These are phyloP conservation scores for Colletotrichum sp. DNA, from an alignment of 2,329 filamentous ascomycete genomes.

Conservation along the genomic window DNA sequence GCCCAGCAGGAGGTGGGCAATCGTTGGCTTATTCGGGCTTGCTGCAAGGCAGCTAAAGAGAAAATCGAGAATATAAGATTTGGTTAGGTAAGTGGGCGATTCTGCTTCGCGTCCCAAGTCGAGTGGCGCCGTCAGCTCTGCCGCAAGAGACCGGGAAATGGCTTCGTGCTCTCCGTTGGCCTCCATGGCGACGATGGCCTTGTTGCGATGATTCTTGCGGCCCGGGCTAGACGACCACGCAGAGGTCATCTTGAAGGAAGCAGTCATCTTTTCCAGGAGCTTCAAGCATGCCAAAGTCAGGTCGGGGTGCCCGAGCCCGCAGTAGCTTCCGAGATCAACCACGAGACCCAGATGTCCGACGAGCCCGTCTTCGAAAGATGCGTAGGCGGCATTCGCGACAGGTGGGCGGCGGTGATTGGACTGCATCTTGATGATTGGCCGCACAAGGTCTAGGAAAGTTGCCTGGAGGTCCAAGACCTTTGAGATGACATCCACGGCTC, in stretches of 20 bases:
- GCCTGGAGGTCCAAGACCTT: constrained; percentile 85
- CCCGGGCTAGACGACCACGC: constrained; percentile 54
- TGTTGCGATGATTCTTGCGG: constrained; percentile 67
- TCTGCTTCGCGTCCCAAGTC: constrained; percentile 76
- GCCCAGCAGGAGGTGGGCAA: constrained; percentile 89
- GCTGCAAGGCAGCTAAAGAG: constrained; percentile 80
- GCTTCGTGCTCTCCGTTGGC: constrained; percentile 79
- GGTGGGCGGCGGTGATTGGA: constrained; percentile 61
- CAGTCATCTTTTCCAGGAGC: constrained; percentile 84
- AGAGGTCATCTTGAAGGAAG: constrained; percentile 80
- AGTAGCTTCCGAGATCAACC: constrained; percentile 84
- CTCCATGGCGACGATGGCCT: constrained; percentile 87
- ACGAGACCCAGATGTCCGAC: constrained; percentile 81
- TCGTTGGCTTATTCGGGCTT: constrained; percentile 78
- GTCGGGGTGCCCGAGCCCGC: constrained; percentile 81
- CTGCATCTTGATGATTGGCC: constrained; percentile 75
- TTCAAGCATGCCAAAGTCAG: constrained; percentile 82
- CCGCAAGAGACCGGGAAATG: constrained; percentile 76
- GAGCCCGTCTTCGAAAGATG: constrained; percentile 92
- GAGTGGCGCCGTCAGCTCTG: constrained; percentile 70
- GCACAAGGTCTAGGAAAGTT: constrained; percentile 89
- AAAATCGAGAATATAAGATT: constrained; percentile 85
- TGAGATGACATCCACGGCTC: constrained; percentile 83
- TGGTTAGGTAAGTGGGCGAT: constrained; percentile 79
- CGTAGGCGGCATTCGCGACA: constrained; percentile 77